Evolutionary conservation across 2,329 filamentous ascomycete species (phyloP).

Genomic region (Westerdykella aurantiaca): DNA sequence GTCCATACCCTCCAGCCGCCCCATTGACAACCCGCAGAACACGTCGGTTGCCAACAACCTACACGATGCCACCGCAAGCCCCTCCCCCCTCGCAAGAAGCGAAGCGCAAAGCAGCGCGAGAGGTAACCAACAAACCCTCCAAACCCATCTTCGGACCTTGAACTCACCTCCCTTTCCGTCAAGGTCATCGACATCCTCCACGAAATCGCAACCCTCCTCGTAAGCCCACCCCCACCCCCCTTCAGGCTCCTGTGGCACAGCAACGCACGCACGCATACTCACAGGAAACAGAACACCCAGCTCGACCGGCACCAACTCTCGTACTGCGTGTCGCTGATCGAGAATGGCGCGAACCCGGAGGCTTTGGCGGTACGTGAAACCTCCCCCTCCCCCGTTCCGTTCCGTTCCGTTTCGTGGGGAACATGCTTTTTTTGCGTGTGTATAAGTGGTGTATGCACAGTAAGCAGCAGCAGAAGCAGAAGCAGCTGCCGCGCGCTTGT

Average conservation of each 20-base stretch:
- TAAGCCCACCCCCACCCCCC: slow-evolving; percentile 45
- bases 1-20: background rate
- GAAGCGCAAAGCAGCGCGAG: slow-evolving; percentile 71
- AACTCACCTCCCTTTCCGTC: no score
- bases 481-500: no score
- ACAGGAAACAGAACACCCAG: slow-evolving; percentile 69
- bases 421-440: background rate
- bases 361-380: slow-evolving; percentile 71
- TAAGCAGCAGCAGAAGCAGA: no score
- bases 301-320: slow-evolving; percentile 86
- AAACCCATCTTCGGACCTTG: background rate
- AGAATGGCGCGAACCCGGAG: slow-evolving; percentile 95
- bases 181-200: slow-evolving; percentile 66
- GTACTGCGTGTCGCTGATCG: slow-evolving; percentile 92
- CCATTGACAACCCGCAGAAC: background rate
- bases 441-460: no score
- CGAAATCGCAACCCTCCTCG: slow-evolving; percentile 83
- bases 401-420: background rate
- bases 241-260: background rate
- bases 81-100: slow-evolving; percentile 24
- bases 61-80: no score
- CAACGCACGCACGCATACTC: background rate
- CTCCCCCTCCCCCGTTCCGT: background rate
- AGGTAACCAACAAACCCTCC: slow-evolving; percentile 45
- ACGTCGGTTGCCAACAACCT: background rate